Evolutionary conservation across 2,329 filamentous ascomycete species (phyloP).

Genomic region (Pseudocercospora vitis): DNA sequence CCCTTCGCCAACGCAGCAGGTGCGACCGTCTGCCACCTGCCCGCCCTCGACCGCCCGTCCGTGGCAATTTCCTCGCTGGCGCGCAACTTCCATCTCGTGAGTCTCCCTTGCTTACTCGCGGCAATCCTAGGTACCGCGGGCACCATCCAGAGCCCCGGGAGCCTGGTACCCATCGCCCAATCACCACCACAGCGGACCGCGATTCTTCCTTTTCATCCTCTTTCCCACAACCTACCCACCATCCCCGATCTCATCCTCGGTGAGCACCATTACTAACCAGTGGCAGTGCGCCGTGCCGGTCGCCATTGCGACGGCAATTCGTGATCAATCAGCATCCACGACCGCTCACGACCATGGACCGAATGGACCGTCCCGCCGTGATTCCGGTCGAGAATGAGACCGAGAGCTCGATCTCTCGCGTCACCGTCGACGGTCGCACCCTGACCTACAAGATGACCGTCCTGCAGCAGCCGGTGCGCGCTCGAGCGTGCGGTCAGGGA

Average conservation of each 20-base stretch:
- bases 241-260: slow-evolving; percentile 11
- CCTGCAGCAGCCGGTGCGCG: slow-evolving; percentile 90
- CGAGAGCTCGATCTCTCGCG: slow-evolving; percentile 52
- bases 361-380: slow-evolving; percentile 26
- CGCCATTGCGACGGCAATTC: neutral
- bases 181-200: slow-evolving; percentile 21
- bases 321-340: neutral
- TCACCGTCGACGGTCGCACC: slow-evolving; percentile 71
- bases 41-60: no score
- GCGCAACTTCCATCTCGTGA: slow-evolving; percentile 7
- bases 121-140: slow-evolving; percentile 9
- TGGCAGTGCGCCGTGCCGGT: neutral
- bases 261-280: slow-evolving; percentile 6
- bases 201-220: slow-evolving; percentile 10
- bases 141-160: slow-evolving; percentile 12
- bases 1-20: neutral
- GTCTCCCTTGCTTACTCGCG: slow-evolving; percentile 15
- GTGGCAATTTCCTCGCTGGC: slow-evolving; percentile 10
- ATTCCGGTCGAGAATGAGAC: slow-evolving; percentile 60
- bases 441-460: slow-evolving; percentile 82
- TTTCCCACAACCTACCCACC: slow-evolving; percentile 3
- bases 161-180: slow-evolving; percentile 11
- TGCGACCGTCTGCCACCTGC: no score
- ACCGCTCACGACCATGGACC: slow-evolving; percentile 28
- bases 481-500: slow-evolving; percentile 90